These are phyloP conservation scores for Rubroboletus satanas DNA, from an alignment of 768 basidiomycete species.

Conservation along the genomic window DNA sequence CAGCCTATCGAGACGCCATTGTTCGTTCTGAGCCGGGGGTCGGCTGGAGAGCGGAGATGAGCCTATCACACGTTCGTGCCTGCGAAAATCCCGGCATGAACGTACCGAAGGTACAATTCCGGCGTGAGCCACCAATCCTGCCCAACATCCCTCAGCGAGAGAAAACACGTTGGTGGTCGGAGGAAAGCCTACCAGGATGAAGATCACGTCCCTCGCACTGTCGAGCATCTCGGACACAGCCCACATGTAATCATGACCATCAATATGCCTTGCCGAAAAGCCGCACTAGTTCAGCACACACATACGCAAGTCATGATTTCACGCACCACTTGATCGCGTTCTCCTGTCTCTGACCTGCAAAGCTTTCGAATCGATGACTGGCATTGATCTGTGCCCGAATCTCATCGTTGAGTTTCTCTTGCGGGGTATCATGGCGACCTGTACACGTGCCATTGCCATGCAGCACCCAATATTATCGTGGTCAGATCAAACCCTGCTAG, in stretches of 20 bases:
- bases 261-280: conserved; percentile 60
- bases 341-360: conserved; percentile 64
- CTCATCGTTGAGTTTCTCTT: conserved; percentile 68
- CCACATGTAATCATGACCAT: conserved; percentile 97
- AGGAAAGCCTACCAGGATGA: conserved; percentile 60
- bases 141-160: conserved; percentile 1
- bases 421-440: conserved; percentile 71
- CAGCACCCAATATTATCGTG: background rate
- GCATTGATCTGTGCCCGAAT: conserved; percentile 72
- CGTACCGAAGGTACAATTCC: conserved; percentile 79
- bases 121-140: conserved; percentile 95
- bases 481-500: background rate
- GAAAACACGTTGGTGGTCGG: background rate
- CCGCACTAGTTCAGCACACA: background rate
- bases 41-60: conserved; percentile 38
- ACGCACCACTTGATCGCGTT: conserved; percentile 82
- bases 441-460: background rate
- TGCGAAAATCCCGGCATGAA: background rate
- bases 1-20: conserved; percentile 86
- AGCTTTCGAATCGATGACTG: conserved; percentile 80
- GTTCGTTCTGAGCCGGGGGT: conserved; percentile 77
- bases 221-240: conserved; percentile 90
- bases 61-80: conserved; percentile 1
- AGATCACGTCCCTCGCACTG: conserved; percentile 76
- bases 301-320: background rate